These are phyloP conservation scores for Endothia cerciana DNA, from an alignment of 2,329 filamentous ascomycete genomes.

Conservation along the genomic window DNA sequence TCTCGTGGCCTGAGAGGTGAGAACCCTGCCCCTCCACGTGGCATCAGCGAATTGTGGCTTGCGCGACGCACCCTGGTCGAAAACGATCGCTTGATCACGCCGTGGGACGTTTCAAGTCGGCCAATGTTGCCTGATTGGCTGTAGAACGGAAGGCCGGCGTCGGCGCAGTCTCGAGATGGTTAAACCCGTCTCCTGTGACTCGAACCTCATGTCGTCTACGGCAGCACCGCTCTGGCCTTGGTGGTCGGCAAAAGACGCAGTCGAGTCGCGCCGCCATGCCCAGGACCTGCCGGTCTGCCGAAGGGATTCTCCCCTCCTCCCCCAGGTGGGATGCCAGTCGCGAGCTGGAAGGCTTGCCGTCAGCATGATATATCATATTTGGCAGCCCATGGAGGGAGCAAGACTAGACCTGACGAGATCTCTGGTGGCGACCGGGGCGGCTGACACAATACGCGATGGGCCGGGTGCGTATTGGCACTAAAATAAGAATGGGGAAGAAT, in stretches of 20 bases:
- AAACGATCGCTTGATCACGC: slow-evolving; percentile 7
- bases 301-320: too few species aligned
- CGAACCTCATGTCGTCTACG: background rate
- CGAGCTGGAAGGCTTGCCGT: too few species aligned
- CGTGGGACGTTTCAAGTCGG: background rate
- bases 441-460: background rate
- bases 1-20: background rate
- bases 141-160: background rate
- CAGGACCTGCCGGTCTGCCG: too few species aligned
- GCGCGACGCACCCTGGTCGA: background rate
- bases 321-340: too few species aligned
- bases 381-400: too few species aligned
- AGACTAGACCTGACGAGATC: too few species aligned
- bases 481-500: background rate
- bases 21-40: slow-evolving; percentile 21
- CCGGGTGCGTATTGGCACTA: background rate
- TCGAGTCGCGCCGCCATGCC: too few species aligned
- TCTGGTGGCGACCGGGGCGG: background rate
- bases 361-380: too few species aligned
- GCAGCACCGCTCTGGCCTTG: too few species aligned
- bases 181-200: too few species aligned
- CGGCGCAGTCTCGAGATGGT: too few species aligned
- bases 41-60: slow-evolving; percentile 14
- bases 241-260: too few species aligned
- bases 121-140: slow-evolving; percentile 8